Evolutionary conservation across 2,329 filamentous ascomycete species (phyloP).

Genomic region (Fusarium mundagurra): DNA sequence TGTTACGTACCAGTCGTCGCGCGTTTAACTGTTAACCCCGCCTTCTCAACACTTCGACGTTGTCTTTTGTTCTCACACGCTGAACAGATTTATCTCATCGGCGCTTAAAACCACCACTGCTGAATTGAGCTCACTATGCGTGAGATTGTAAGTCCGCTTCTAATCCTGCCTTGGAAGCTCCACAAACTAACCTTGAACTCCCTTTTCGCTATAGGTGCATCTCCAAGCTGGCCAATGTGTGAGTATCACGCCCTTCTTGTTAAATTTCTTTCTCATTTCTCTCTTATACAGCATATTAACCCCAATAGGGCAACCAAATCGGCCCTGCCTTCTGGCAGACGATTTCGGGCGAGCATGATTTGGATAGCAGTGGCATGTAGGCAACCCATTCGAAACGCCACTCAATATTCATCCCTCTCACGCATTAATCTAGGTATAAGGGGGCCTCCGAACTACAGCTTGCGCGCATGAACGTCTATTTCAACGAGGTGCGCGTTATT

Average conservation of each 20-base stretch:
- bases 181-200: slow-evolving; percentile 60
- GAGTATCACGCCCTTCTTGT: slow-evolving; percentile 55
- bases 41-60: slow-evolving; percentile 2
- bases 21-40: neutral
- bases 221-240: slow-evolving; percentile 99
- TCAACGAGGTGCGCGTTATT: slow-evolving; percentile 72
- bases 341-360: slow-evolving; percentile 91
- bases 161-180: slow-evolving; percentile 16
- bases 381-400: slow-evolving; percentile 68
- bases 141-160: slow-evolving; percentile 69
- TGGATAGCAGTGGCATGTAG: slow-evolving; percentile 98
- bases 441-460: slow-evolving; percentile 98
- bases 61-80: neutral
- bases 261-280: neutral
- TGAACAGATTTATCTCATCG: neutral
- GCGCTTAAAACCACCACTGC: neutral
- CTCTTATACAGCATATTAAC: slow-evolving; percentile 58
- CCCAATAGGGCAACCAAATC: slow-evolving; percentile 92
- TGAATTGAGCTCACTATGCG: slow-evolving; percentile 62
- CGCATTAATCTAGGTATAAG: slow-evolving; percentile 65
- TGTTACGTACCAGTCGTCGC: neutral
- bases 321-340: slow-evolving; percentile 99
- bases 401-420: neutral
- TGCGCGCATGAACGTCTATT: slow-evolving; percentile 99
- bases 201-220: slow-evolving; percentile 79